phyloP scores from a whole-genome alignment of 2,329 filamentous ascomycete species.

The Magnaporthiopsis incrustans region DNA sequence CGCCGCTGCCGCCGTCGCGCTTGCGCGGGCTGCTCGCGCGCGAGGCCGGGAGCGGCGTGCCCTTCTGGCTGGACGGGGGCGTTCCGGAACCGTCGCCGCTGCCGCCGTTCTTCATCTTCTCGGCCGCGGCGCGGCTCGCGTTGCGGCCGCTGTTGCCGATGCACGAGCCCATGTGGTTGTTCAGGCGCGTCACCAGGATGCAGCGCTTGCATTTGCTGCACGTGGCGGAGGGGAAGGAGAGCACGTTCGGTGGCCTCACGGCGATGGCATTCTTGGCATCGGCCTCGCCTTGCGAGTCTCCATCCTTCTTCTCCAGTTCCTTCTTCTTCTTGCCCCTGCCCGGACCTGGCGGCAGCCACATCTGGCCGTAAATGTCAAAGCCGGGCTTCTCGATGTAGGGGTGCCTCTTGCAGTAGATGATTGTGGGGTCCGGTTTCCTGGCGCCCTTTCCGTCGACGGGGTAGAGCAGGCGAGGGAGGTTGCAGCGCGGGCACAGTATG shows the following conservation, averaged over 20 bases:
- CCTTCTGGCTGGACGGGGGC: constrained; percentile 55
- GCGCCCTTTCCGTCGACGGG: constrained; percentile 64
- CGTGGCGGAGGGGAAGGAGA: constrained; percentile 57
- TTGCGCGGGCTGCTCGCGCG: constrained; percentile 48
- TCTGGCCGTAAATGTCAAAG: constrained; percentile 76
- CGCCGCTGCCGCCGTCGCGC: constrained; percentile 32
- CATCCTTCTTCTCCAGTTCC: constrained; percentile 57
- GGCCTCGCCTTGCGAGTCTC: constrained; percentile 32
- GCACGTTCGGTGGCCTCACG: constrained; percentile 50
- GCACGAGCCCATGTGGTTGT: constrained; percentile 62
- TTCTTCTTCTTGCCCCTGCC: constrained; percentile 74
- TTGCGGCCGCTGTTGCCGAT: constrained; percentile 59
- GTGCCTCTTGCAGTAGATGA: constrained; percentile 71
- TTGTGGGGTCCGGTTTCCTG: constrained; percentile 54
- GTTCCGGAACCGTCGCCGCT: constrained; percentile 42
- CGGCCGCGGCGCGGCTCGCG: constrained; percentile 52
- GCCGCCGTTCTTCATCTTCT: constrained; percentile 54
- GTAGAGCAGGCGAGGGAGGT: constrained; percentile 64
- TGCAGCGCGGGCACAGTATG: constrained; percentile 66
- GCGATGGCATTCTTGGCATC: constrained; percentile 28
- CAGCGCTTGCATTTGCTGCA: constrained; percentile 62
- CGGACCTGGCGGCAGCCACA: constrained; percentile 64
- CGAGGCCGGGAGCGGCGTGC: constrained; percentile 48
- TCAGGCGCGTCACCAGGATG: constrained; percentile 56
- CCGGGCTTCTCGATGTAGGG: constrained; percentile 70